Conservation (phyloP, 495 filamentous ascomycete genomes). For the Alectoria sarmentosa region DNA sequence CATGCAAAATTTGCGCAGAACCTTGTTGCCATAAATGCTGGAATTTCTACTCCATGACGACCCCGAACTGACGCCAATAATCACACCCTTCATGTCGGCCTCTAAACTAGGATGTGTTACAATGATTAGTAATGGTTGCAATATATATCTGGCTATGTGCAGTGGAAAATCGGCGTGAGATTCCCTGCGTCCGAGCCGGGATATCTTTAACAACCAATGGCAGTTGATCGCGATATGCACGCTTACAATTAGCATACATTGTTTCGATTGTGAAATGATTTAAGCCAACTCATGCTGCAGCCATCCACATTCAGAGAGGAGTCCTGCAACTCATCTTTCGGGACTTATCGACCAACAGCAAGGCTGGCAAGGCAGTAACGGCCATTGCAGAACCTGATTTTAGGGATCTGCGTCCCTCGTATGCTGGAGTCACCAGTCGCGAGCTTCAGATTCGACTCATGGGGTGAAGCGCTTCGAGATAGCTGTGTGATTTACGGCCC, state of each 20-base stretch:
- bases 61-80: background rate
- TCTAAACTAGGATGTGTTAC: background rate
- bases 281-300: background rate
- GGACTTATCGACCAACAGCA: background rate
- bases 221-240: background rate
- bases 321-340: background rate
- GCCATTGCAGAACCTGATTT: background rate
- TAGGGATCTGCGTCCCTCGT: background rate
- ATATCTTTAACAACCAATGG: background rate
- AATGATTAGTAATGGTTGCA: background rate
- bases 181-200: background rate
- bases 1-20: background rate
- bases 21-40: background rate
- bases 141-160: background rate
- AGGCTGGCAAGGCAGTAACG: background rate
- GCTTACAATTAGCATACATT: background rate
- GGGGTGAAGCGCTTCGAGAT: background rate
- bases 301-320: background rate
- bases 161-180: background rate
- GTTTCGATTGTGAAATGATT: background rate
- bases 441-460: background rate
- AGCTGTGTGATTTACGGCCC: background rate
- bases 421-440: background rate
- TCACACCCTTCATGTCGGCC: background rate
- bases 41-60: background rate